Conservation (phyloP, 257 asterid species). For the Solanum gandarillasii region DNA sequence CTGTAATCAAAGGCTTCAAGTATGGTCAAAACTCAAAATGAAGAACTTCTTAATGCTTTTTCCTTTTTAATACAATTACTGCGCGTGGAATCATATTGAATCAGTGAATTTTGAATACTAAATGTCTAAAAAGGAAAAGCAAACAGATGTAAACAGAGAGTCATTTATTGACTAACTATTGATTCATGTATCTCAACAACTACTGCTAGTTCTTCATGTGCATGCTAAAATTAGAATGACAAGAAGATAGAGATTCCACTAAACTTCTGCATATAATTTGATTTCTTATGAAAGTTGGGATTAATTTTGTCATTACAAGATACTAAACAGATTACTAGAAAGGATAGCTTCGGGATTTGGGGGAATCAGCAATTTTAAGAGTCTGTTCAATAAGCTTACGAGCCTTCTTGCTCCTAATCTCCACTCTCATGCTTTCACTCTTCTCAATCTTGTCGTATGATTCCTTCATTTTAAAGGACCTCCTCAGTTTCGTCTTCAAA, state of each 20-base stretch:
- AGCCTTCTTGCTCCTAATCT: conserved; percentile 70
- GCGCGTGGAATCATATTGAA: neutral
- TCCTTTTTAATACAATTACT: neutral
- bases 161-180: neutral
- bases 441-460: conserved; percentile 63
- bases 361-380: conserved; percentile 79
- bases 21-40: neutral
- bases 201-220: neutral
- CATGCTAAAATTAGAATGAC: neutral
- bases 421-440: conserved; percentile 84
- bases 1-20: neutral
- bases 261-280: neutral
- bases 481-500: conserved; percentile 37
- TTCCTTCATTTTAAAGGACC: conserved; percentile 31
- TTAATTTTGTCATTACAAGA: neutral
- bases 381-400: conserved; percentile 57
- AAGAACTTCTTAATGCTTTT: neutral
- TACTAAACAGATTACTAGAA: conserved; percentile 8
- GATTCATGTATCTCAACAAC: neutral
- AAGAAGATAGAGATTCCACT: neutral
- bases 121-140: neutral
- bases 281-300: neutral
- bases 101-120: neutral
- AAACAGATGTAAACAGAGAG: neutral
- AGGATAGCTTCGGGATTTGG: conserved; percentile 47